A percentile compares a stretch with the other conserved stretches of the same genome.
These are phyloP conservation scores for Penicillium arizonense DNA, from an alignment of 495 filamentous ascomycete species.

Conservation along the genomic window DNA sequence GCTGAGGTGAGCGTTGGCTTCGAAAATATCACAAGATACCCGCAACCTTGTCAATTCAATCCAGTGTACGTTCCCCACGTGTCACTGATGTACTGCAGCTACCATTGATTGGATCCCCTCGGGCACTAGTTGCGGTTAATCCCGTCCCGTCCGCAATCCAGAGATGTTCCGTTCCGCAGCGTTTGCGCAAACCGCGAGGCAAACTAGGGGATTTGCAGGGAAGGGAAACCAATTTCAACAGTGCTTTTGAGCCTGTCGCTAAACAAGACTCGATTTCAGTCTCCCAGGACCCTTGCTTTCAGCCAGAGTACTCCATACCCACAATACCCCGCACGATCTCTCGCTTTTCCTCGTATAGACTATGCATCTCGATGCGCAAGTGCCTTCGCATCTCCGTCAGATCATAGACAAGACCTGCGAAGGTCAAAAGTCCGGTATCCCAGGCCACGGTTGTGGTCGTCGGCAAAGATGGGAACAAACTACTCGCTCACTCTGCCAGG, in stretches of 20 bases:
- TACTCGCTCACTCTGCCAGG: not conserved
- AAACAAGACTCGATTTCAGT: not conserved
- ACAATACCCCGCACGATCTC: not conserved
- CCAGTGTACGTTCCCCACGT: not conserved
- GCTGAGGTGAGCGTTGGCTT: too few species aligned
- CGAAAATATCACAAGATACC: too few species aligned
- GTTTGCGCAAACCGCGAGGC: not conserved
- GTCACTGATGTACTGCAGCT: not conserved
- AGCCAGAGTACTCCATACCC: not conserved
- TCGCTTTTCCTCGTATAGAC: not conserved
- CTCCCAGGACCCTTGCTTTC: not conserved
- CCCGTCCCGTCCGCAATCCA: not conserved
- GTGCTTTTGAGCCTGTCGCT: not conserved
- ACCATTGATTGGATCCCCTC: not conserved
- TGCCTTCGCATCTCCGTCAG: not conserved
- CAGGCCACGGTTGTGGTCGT: not conserved
- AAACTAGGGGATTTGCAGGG: not conserved
- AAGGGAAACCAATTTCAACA: not conserved
- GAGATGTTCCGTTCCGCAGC: not conserved
- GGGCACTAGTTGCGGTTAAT: not conserved
- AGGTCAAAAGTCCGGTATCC: not conserved
- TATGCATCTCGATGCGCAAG: not conserved
- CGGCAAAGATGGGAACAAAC: conserved; percentile 1
- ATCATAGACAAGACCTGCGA: not conserved
- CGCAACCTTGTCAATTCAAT: too few species aligned